Base-by-base conservation (phyloP, 2,329 filamentous ascomycete species). In the Fusarium falciforme region DNA sequence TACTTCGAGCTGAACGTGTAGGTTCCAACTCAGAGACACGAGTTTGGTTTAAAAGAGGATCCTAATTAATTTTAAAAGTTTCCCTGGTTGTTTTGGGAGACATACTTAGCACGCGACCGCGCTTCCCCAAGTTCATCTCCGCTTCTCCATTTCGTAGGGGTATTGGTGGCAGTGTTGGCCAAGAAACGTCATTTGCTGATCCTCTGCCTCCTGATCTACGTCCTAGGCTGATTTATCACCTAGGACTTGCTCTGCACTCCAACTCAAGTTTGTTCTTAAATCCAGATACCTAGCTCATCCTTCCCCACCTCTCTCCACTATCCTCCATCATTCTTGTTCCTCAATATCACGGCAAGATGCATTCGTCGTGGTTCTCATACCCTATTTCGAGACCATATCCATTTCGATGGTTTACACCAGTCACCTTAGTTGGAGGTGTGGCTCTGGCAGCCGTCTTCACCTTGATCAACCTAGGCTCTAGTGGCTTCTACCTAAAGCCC, bases 341-440 rank as follows among this genome's bases (percentile, higher is more conserved):
- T 52, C 31, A 6, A 14, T 44, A 25, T n/a, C 47, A n/a, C 47
- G 11, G 14, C 22, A 47, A 27, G 20, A 73, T 73, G 71, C 47
- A 71, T 61, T 49, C 61, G 6, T 74, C 71, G 25, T 74, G 63
- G 63, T 74, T 73, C n/a, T 42, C 61, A 3, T 71, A 74, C 20
- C 36, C 64, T 0, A 17, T 74, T 1, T 65, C 71, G 0, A 65
- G 47, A 22, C 70, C 71, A 0, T 74, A 64, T 8, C 70, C 71
- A 3, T 74, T 73, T 5, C 47, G 67, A 25, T 74, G 71, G 67
- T 73, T 74, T 29, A 73, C 70, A 1, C 61, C 63, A 0, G 67
- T 74, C 5, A 42, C 52, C 3, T 20, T 73, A 0, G 25, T n/a
- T 0, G 70, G 67, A 5, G 52, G 64, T 0, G 2, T 68, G 8